Evolutionary conservation across 1,284 basidiomycete species (phyloP).

Genomic region (Tilletia indica): DNA sequence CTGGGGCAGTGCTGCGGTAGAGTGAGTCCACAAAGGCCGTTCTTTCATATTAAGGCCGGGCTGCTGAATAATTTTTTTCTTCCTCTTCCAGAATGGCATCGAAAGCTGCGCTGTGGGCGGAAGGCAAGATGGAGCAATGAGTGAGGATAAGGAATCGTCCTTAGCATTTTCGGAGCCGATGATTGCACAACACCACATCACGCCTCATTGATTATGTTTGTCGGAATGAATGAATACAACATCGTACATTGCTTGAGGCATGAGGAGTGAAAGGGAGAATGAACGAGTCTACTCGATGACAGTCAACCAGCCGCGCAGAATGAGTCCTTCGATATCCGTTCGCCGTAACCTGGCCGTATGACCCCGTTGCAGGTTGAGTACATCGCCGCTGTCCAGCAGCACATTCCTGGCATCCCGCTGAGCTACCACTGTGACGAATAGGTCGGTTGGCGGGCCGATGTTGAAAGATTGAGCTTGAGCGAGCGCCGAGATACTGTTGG

Average conservation of each 20-base stretch:
- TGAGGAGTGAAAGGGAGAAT: too few relatives aligned
- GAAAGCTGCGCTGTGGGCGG: slow-evolving; percentile 14
- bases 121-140: slow-evolving; percentile 18
- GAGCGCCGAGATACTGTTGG: slow-evolving; percentile 18
- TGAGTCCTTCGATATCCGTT: slow-evolving; percentile 83
- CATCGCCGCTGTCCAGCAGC: slow-evolving; percentile 75
- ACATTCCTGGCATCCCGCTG: slow-evolving; percentile 82
- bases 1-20: slow-evolving; percentile 91
- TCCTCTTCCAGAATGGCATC: slow-evolving; percentile 15
- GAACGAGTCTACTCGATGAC: slow-evolving; percentile 49
- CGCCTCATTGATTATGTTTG: too few relatives aligned
- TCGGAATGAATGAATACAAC: neutral
- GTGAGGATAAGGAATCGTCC: neutral
- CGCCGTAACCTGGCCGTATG: slow-evolving; percentile 81
- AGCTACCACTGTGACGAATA: slow-evolving; percentile 75
- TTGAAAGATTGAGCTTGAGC: slow-evolving; percentile 18
- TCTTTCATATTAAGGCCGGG: neutral
- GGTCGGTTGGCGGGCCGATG: slow-evolving; percentile 67
- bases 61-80: neutral
- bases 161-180: neutral
- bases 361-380: slow-evolving; percentile 81
- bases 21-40: slow-evolving; percentile 57
- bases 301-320: slow-evolving; percentile 86
- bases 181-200: too few relatives aligned
- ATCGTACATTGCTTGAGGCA: neutral